Base-by-base conservation (phyloP, 1,139 yeast genomes). In the Blastobotrys indianensis region DNA sequence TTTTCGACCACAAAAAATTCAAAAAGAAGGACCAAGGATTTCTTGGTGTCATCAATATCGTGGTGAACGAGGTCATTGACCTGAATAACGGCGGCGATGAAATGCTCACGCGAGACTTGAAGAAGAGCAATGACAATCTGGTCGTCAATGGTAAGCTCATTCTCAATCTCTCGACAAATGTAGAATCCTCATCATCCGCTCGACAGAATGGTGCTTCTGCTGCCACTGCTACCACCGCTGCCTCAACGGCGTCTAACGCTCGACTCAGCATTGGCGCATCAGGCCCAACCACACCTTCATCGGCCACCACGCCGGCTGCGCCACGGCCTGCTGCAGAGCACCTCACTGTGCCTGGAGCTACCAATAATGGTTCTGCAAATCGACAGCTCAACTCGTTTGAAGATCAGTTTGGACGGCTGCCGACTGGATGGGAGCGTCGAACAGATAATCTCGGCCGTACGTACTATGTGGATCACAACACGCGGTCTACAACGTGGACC, bases 21-120 rank as follows among this genome's bases (percentile, higher is more conserved):
- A 92, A 92, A 65, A 88, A 88, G 81, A 90, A 88, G 76, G 98
- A 92, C 64, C 98, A 92, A 67, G 98, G 98, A n/a, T 92, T 92
- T 58, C 73, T 92, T 45, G 99, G 99, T 49, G 98, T 92, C 16
- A 94, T 94, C 50, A 94, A 92, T 67, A 78, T 92, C 45, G 76
- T 95, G 57, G 79, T 90, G 37, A 94, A 94, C 40, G 97, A 92
- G 65, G 90, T 86, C 35, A 77, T 92, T 51, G 95, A 88, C 64
- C 70, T 88, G 51, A 73, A 73, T 25, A 73, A 78, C 50, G 71
- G 71, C 31, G 73, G 73, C 50, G 74, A 71, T 44, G 96, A 90
- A 67, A 92, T 97, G 54, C 81, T 92, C 53, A 90, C 97, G 1
- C 79, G 95, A 60, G 97, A 90, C 59, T 75, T 94, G 64, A 88